Base-by-base conservation (phyloP, 2,329 filamentous ascomycete genomes). In the Clarireedia homoeocarpa region DNA sequence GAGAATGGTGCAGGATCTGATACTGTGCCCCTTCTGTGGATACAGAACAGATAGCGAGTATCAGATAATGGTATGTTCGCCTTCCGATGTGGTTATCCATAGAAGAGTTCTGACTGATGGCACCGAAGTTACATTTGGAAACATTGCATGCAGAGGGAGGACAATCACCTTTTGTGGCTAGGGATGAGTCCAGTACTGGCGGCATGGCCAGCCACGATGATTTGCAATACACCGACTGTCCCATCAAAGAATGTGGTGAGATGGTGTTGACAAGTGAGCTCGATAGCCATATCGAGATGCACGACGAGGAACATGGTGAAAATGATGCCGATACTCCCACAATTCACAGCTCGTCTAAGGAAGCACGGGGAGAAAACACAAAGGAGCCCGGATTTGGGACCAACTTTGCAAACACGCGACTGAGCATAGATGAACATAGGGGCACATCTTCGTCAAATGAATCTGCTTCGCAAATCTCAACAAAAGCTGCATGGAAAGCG, bases 221-320 rank as follows among this genome's bases (percentile, higher is more conserved):
- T 40, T 59, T 61, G 6, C 57, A 71, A 15, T 82, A 82, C 63
- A 71, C 75, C 23, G 72, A 77, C 44, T 85, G 83, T 62, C 76
- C 79, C 0, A 61, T 77, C 36, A 75, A 79, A 15, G 77, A 75
- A 23, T 88, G 85, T 65, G 79, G 79, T 34, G 83, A 88, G 66
- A 67, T 74, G n/a, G 67, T 85, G 20, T 69, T 74, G 6, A 63
- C 73, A 6, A 67, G 71, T 15, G 80, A 85, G 62, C 71, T 86
- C 38, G 75, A 80, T 15, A 76, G 73, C 46, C 84, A 87, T 65
- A 64, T 85, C 38, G 79, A 84, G 62, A 71, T 85, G 55, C 83
- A 86, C 65, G 56, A 47, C 39, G 56, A 59, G 26, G 62, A 66
- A 36, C 56, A 60, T 34, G 49, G 44, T 0, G 60, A 64, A 47